These are phyloP conservation scores for Oryza officinalis DNA, from an alignment of 176 grass and related monocot genomes.

Conservation along the genomic window DNA sequence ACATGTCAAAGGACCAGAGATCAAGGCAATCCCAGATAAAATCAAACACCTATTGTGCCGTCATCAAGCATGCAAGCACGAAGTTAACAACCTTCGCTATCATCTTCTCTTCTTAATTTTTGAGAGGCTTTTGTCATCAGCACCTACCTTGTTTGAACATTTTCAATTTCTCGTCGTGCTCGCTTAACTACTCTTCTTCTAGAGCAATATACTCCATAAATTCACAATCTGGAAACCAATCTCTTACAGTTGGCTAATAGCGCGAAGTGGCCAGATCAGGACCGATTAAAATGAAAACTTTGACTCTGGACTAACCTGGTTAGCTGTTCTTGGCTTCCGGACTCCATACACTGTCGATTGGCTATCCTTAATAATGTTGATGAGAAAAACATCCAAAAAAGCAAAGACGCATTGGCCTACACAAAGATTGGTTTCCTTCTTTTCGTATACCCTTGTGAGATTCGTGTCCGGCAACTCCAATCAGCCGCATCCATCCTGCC, in stretches of 20 bases:
- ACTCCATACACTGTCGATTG: not conserved
- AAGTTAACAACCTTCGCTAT: conserved; percentile 16
- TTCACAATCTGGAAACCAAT: not conserved
- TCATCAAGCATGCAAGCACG: conserved; percentile 24
- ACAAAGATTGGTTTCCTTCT: conserved; percentile 20
- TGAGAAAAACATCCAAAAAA: conserved; percentile 13
- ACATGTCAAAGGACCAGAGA: conserved; percentile 27
- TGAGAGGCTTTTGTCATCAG: not conserved
- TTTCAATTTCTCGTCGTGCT: not conserved
- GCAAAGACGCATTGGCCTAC: conserved; percentile 16
- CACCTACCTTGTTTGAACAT: not conserved
- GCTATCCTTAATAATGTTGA: conserved; percentile 19
- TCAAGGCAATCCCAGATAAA: not conserved
- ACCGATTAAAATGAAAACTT: not conserved
- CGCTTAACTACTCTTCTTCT: not conserved
- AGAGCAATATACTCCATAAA: not conserved
- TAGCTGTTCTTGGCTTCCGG: not conserved
- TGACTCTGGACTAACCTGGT: conserved; percentile 15
- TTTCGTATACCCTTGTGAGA: conserved; percentile 34
- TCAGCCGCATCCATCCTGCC: conserved; percentile 43
- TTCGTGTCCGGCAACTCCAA: conserved; percentile 53
- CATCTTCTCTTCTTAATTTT: not conserved
- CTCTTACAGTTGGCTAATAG: not conserved
- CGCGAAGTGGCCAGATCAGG: not conserved
- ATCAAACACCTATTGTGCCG: not conserved